Percentiles rank a stretch among this genome's conserved stretches.
These are phyloP conservation scores for Plantago elongata DNA, from an alignment of 257 asterid genomes.

Conservation along the genomic window DNA sequence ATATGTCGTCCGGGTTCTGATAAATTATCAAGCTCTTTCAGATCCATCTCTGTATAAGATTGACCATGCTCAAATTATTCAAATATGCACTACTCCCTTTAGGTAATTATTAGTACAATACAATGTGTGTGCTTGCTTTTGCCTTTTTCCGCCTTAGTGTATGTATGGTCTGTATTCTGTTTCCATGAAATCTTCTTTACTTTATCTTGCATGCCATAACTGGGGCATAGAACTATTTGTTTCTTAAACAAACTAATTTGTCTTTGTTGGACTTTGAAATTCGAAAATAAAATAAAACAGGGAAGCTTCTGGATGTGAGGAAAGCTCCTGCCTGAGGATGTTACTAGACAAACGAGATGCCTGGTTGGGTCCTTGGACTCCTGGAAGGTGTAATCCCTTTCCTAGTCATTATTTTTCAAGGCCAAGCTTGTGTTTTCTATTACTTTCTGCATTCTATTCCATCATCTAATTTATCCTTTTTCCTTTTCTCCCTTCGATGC, in stretches of 20 bases:
- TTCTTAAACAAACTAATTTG: slow-evolving; percentile 19
- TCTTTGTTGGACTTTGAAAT: slow-evolving; percentile 22
- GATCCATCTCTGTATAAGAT: slow-evolving; percentile 82
- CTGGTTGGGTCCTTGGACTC: slow-evolving; percentile 98
- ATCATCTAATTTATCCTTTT: neutral
- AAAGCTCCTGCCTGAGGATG: slow-evolving; percentile 89
- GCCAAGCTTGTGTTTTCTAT: slow-evolving; percentile 10
- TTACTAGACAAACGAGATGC: slow-evolving; percentile 96
- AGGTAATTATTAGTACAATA: slow-evolving; percentile 47
- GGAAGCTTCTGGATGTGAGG: slow-evolving; percentile 81
- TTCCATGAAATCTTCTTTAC: neutral
- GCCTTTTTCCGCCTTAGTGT: neutral
- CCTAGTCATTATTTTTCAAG: slow-evolving; percentile 15
- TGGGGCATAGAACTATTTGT: slow-evolving; percentile 1
- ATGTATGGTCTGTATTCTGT: neutral
- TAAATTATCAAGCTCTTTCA: slow-evolving; percentile 78
- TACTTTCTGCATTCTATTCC: slow-evolving; percentile 11
- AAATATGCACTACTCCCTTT: slow-evolving; percentile 86
- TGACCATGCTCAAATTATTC: slow-evolving; percentile 74
- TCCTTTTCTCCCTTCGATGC: too few relatives aligned
- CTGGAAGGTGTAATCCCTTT: slow-evolving; percentile 69
- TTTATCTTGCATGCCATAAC: neutral
- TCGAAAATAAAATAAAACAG: slow-evolving; percentile 32
- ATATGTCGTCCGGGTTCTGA: slow-evolving; percentile 56
- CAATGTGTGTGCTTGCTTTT: slow-evolving; percentile 6